Percentiles rank a stretch among this genome's conserved stretches.
Conservation (phyloP, 805 yeast species). For the Starmerella apicola region DNA sequence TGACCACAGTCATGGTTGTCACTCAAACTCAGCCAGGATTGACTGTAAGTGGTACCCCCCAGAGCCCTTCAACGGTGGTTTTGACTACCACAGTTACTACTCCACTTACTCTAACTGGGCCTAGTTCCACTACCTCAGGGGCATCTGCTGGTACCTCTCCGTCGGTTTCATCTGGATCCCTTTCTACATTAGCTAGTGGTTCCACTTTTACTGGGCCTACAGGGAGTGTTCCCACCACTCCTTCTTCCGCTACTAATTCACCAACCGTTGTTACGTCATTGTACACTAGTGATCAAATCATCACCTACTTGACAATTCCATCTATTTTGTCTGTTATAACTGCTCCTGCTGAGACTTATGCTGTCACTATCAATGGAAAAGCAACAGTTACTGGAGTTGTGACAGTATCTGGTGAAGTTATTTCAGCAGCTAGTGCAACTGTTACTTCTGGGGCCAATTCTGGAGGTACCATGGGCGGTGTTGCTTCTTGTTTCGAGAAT, state of each 20-base stretch:
- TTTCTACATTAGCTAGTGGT: not conserved
- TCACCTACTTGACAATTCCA: conserved; percentile 9
- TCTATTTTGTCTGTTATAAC: conserved; percentile 14
- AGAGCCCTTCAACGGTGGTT: not conserved
- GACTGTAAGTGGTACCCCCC: conserved; percentile 2
- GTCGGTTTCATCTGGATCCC: too few relatives aligned
- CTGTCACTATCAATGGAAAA: conserved; percentile 11
- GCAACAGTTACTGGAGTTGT: conserved; percentile 13
- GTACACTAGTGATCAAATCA: conserved; percentile 1
- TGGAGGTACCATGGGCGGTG: conserved; percentile 17
- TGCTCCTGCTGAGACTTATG: conserved; percentile 9
- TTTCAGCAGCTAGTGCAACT: conserved; percentile 4
- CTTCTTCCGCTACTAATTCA: not conserved
- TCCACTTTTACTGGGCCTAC: conserved; percentile 3
- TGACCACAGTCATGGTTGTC: not conserved
- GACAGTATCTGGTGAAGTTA: conserved; percentile 6
- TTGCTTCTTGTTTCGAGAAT: conserved; percentile 17
- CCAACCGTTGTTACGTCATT: conserved; percentile 1
- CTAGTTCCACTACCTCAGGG: not conserved
- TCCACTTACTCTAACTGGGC: not conserved
- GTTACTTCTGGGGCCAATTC: conserved; percentile 12
- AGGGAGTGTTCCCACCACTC: not conserved
- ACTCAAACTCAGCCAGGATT: conserved; percentile 1
- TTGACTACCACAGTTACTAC: not conserved
- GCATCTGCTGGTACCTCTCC: not conserved